Base-by-base conservation (phyloP, 306 rosid species). In the Rosa multiflora region DNA sequence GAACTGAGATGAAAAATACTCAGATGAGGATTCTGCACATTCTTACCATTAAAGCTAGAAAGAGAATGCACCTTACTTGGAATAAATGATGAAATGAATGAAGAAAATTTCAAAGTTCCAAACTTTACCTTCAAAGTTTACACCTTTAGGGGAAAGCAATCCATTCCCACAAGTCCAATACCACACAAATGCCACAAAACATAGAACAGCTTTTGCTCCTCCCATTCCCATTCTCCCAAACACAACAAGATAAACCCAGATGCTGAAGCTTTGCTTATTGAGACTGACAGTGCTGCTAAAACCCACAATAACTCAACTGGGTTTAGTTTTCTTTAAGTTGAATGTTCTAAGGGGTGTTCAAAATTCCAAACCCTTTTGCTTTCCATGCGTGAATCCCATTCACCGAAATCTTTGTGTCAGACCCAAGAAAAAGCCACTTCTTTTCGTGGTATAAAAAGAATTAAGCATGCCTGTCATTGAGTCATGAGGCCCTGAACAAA, bases 101-200 rank as follows among this genome's bases (percentile, higher is more conserved):
- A 43, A 64, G 53, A 17, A 10, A 74, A 49, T 37, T 0, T 37
- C 47, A 8, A 62, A 23, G 1, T 67, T 82, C 58, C 29, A 63
- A 52, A 32, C 49, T 58, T 82, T 88, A 95, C 97, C 99, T 91
- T 95, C 99, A 82, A 86, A 95, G 97, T 95, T 95, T 12, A 92
- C 99, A 51, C 99, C 99, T 90, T 95, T 95, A 18, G 98, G 88
- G 79, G 97, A 92, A 53, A 95, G 97, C 83, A 92, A 76, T 67
- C 90, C 97, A 91, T 79, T 79, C 79, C 87, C 81, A 77, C 82
- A 81, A 75, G 81, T 75, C 89, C 82, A 91, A 62, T 82, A 74
- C 85, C 61, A 88, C 71, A 92, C 72, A 48, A 90, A 81, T 70
- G 82, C 77, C 80, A 88, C 70, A 85, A 86, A 84, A 88, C 86